These are phyloP conservation scores for Carpinus viminea DNA, from an alignment of 306 rosid genomes.

Conservation along the genomic window DNA sequence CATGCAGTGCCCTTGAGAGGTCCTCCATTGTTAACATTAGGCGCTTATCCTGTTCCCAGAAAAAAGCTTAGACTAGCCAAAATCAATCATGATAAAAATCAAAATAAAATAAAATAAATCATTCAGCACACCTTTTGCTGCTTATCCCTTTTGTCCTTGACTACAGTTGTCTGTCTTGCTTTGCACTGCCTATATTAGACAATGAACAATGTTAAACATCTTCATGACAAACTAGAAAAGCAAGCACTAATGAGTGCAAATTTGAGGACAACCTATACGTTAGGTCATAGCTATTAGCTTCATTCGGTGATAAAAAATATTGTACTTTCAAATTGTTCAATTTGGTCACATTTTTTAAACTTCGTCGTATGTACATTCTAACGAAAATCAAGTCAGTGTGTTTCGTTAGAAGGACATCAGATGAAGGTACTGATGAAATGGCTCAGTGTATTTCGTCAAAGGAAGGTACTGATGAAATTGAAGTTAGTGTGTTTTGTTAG, in stretches of 20 bases:
- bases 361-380: no score
- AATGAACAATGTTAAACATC: constrained; percentile 20
- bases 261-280: not conserved
- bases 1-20: constrained; percentile 68
- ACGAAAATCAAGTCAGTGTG: no score
- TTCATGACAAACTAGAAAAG: not conserved
- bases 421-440: no score
- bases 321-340: no score
- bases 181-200: constrained; percentile 74
- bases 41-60: constrained; percentile 78
- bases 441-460: no score
- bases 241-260: not conserved
- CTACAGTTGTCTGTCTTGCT: constrained; percentile 79
- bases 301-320: no score
- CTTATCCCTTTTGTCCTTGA: constrained; percentile 91
- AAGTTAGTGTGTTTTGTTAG: no score
- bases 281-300: no score
- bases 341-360: no score
- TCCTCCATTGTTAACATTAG: constrained; percentile 79
- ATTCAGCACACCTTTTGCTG: constrained; percentile 72
- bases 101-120: not conserved
- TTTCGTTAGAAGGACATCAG: no score
- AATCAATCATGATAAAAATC: constrained; percentile 2
- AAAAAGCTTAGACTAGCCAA: constrained; percentile 24
- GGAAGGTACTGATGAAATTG: no score